Evolutionary conservation across 2,329 filamentous ascomycete genomes (phyloP), one percentile per base, ranked within the genome.

Genomic region (Corniculantispora saksenae): DNA sequence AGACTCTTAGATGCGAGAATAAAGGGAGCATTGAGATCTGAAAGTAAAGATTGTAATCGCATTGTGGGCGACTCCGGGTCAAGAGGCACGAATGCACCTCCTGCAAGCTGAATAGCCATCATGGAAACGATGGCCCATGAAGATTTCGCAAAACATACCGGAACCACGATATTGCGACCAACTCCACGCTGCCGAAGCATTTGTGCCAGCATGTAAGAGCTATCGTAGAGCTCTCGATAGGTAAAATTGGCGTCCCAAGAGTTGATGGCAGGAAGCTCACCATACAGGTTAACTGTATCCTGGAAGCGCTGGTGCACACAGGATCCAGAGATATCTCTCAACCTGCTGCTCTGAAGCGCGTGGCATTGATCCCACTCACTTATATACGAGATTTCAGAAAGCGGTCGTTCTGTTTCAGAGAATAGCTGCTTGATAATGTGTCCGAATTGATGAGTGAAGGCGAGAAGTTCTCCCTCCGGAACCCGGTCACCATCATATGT

Each of bases 241-340:
- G 54, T 66, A 38, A 70, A 54, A 4, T 60, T 35, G 19, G 63
- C 66, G 50, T 72, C 71, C 70, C 70, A 72, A 2, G 69, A 64
- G 10, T 61, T 25, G 7, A 72, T 58, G 25, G 67, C 67, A 27
- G 40, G 50, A 12, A 50, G 27, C 38, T 63, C 45, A 2, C 64
- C 58, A 13, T 43, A 54, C 12, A 23, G 13, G 19, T 61, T 12
- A 1, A 35, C 65, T 12, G 61, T 60, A 21, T 57, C 59, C 27
- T 58, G 27, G n/a, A 69, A 58, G 1, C 67, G 25, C 25, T 25
- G 27, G 13, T 69, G 68, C 8, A 67, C 43, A n/a, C 65, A 66
- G 2, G 53, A 35, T 7, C 67, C 55, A 4, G 63, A 56, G 7
- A 19, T 32, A 40, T 38, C 29, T 40, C 17, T 50, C 27, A 58